These are phyloP conservation scores for Ceratocystis albifundus DNA, from an alignment of 2,329 filamentous ascomycete genomes.

Conservation along the genomic window DNA sequence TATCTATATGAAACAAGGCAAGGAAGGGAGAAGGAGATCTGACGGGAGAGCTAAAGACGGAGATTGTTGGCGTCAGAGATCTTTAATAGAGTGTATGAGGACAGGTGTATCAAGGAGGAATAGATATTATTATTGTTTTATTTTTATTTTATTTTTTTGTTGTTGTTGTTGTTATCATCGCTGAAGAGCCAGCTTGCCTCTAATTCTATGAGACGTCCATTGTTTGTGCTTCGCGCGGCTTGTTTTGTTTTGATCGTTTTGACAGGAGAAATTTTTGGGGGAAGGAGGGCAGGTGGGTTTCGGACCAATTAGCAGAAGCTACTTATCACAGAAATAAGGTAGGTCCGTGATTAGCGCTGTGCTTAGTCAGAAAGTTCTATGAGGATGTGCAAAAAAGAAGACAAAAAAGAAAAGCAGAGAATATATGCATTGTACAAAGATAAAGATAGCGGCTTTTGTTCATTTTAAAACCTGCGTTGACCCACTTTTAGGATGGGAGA, in stretches of 20 bases:
- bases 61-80: background rate
- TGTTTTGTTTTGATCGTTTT: background rate
- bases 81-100: background rate
- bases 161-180: background rate
- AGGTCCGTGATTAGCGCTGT: background rate
- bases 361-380: background rate
- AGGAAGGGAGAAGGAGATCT: background rate
- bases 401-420: background rate
- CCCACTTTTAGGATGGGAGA: background rate
- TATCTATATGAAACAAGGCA: background rate
- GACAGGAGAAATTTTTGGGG: no score
- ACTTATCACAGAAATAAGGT: background rate
- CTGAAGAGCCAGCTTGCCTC: background rate
- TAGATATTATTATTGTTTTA: background rate
- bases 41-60: background rate
- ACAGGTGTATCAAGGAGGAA: background rate
- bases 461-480: background rate
- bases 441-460: background rate
- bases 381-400: conserved; percentile 7
- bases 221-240: background rate
- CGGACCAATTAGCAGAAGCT: background rate
- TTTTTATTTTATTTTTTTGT: background rate
- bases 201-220: background rate
- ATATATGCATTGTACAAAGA: background rate
- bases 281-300: background rate